Base-by-base conservation (phyloP, 2,329 filamentous ascomycete species). In the Aspergillus sp. region DNA sequence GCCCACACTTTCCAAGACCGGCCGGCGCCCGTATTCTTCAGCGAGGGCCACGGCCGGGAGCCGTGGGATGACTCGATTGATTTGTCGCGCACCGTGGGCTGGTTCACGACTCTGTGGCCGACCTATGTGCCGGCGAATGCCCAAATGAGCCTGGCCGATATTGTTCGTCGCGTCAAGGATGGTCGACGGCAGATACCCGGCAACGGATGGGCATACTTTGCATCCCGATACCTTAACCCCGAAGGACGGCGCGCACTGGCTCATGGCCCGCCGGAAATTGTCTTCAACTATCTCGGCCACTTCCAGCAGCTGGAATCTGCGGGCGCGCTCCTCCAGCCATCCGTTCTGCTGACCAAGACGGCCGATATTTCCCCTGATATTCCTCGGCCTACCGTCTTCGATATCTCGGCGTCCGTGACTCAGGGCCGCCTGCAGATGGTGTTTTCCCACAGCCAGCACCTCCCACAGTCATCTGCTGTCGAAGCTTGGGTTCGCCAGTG, bases 181-280 rank as follows among this genome's bases (percentile, higher is more conserved):
- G 43, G 59, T 29, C 62, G 68, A 3, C 57, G 64, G 6, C 55
- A 49, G 6, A 56, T 66, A 1, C 63, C 65, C 0, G 56, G 54
- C 12, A 69, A 71, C 44, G 70, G 69, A 0, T 54, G 59, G 33
- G 56, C 61, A 0, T 72, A 71, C 50, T 73, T 73, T 50, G 62
- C 66, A 0, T 58, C 59, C 2, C 59, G 61, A 4, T 62, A 63
- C 43, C 56, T 67, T 42, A 65, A 52, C 33, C 46, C 55, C 26
- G 54, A 58, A 1, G 63, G 63, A 1, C 52, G 48, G 1, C 49
- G 65, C 32, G 49, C 48, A 10, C 49, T 48, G 30, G 32, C 44
- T 8, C 45, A 53, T 39, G 44, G 41, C 43, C 47, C 48, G n/a
- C 48, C 50, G 41, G 53, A 55, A 34, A 49, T 55, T 35, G n/a